Evolutionary conservation across 768 basidiomycete species (phyloP).

Genomic region (Fibroporia radiculosa): DNA sequence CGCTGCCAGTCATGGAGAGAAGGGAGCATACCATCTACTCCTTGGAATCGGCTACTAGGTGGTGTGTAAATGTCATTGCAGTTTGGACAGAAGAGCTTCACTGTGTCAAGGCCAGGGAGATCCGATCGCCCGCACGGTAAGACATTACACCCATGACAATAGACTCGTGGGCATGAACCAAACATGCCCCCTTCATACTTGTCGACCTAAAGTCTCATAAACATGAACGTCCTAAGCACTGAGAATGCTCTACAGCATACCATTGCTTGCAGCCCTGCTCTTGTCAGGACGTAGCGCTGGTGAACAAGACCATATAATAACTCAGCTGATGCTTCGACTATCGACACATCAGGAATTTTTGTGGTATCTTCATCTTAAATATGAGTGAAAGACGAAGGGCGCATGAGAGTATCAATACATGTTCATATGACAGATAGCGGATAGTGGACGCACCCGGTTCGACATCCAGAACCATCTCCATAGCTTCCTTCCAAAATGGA

Average conservation of each 20-base stretch:
- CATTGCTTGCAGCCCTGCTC: constrained; percentile 92
- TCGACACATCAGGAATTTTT: constrained; percentile 97
- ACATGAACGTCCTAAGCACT: constrained; percentile 14
- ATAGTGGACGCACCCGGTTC: constrained; percentile 76
- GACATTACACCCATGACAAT: constrained; percentile 81
- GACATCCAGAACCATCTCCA: constrained; percentile 99
- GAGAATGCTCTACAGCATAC: no score
- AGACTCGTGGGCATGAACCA: constrained; percentile 92
- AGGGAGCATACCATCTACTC: constrained; percentile 75
- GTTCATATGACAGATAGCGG: no score
- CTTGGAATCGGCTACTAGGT: constrained; percentile 90
- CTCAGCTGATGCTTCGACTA: constrained; percentile 96
- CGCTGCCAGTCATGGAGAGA: neutral
- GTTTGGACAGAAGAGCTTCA: constrained; percentile 96
- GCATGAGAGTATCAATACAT: neutral
- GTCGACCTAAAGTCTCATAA: constrained; percentile 55
- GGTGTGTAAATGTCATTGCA: constrained; percentile 97
- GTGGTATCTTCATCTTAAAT: constrained; percentile 76
- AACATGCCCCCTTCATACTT: constrained; percentile 92
- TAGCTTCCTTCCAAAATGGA: constrained; percentile 99
- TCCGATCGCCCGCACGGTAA: constrained; percentile 95
- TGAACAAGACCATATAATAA: constrained; percentile 96
- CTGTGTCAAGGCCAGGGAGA: constrained; percentile 92
- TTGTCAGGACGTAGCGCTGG: constrained; percentile 94
- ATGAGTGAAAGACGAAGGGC: neutral